Conservation (phyloP, 148 eudicot genomes). For the Rhododendron mucronatum region DNA sequence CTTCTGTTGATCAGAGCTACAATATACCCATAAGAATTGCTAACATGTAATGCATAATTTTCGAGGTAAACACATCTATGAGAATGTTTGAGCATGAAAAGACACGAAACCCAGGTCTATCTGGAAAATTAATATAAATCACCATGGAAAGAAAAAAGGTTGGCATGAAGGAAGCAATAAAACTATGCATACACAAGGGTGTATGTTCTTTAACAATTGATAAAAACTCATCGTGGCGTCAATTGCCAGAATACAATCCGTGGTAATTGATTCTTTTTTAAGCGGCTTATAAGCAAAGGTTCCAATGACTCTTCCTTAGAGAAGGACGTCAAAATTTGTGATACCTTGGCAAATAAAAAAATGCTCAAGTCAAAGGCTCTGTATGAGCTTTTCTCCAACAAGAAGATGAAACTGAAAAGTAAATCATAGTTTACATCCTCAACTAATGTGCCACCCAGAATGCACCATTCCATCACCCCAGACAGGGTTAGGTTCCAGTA, state of each 20-base stretch:
- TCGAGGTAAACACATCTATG: neutral
- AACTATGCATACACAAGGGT: neutral
- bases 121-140: neutral
- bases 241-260: neutral
- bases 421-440: constrained; percentile 1
- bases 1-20: neutral
- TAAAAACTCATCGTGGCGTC: neutral
- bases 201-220: neutral
- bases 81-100: neutral
- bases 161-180: neutral
- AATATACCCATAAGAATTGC: neutral
- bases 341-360: neutral
- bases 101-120: neutral
- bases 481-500: neutral
- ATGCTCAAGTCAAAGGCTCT: neutral
- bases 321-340: neutral
- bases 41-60: neutral
- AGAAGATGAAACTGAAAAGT: neutral
- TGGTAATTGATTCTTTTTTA: neutral
- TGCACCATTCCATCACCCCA: neutral
- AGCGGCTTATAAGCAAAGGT: neutral
- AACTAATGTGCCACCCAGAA: neutral
- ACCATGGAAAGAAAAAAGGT: neutral
- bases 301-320: neutral
- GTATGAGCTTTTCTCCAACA: neutral